A percentile compares a stretch with the other conserved stretches of the same genome.
These are phyloP conservation scores for Suhomyces maxii DNA, from an alignment of 1,139 yeast species.

Conservation along the genomic window DNA sequence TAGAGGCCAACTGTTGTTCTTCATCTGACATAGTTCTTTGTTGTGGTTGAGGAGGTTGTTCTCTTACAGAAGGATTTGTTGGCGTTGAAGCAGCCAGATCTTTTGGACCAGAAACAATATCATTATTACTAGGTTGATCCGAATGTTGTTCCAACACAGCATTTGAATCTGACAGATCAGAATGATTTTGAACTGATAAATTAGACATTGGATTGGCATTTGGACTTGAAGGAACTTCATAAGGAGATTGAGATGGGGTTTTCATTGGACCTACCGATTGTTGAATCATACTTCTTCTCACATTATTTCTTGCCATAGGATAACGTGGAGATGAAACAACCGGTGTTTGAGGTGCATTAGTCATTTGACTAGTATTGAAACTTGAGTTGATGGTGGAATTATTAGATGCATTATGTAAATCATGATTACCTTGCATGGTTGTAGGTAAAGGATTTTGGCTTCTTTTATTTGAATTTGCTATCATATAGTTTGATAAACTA, in stretches of 20 bases:
- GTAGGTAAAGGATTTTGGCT: conserved; percentile 28
- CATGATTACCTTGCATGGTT: conserved; percentile 17
- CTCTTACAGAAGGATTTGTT: conserved; percentile 1
- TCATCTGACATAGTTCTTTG: conserved; percentile 54
- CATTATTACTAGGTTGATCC: conserved; percentile 1
- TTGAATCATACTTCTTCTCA: conserved; percentile 13
- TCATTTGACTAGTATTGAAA: neutral
- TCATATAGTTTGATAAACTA: conserved; percentile 38
- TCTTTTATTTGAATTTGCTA: conserved; percentile 37
- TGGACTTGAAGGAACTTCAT: conserved; percentile 47
- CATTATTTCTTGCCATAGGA: conserved; percentile 5
- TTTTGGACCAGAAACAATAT: conserved; percentile 3
- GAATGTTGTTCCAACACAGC: conserved; percentile 15
- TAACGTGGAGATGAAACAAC: conserved; percentile 7
- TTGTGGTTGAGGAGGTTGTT: neutral
- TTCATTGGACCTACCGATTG: conserved; percentile 19
- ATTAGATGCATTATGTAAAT: conserved; percentile 6
- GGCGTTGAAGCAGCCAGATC: conserved; percentile 13
- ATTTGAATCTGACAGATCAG: conserved; percentile 47
- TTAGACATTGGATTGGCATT: conserved; percentile 30
- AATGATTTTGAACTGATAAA: conserved; percentile 32
- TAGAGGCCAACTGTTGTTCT: conserved; percentile 69
- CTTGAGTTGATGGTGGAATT: conserved; percentile 8
- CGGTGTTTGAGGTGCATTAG: conserved; percentile 1
- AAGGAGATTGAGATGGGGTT: conserved; percentile 46